phyloP scores from a whole-genome alignment of 1,284 basidiomycete genomes.

The Mycosarcoma mackinlayi region DNA sequence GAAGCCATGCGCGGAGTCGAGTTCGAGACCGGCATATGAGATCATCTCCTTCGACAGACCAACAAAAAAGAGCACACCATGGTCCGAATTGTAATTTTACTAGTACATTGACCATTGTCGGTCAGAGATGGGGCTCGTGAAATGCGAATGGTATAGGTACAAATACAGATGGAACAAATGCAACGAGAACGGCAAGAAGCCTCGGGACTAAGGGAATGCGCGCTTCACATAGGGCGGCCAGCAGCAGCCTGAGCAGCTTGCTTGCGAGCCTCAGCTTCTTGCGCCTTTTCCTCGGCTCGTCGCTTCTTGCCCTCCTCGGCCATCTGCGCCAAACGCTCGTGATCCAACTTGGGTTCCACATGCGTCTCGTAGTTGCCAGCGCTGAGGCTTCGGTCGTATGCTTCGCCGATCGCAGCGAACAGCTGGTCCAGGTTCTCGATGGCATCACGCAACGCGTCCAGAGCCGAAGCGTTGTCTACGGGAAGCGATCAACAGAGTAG shows the following conservation, averaged over 20 bases:
- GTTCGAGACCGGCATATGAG: slow-evolving; percentile 46
- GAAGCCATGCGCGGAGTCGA: slow-evolving; percentile 51
- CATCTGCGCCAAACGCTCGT: slow-evolving; percentile 38
- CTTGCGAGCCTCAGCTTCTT: slow-evolving; percentile 35
- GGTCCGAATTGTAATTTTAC: slow-evolving; percentile 4
- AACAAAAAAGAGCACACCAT: not conserved
- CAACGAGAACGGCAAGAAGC: slow-evolving; percentile 2
- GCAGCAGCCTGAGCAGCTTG: slow-evolving; percentile 39
- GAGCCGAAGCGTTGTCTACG: slow-evolving; percentile 47
- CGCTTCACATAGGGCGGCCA: slow-evolving; percentile 39
- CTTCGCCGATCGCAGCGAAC: slow-evolving; percentile 57
- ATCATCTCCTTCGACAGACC: no score
- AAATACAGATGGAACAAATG: slow-evolving; percentile 33
- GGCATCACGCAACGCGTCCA: slow-evolving; percentile 61
- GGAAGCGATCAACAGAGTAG: slow-evolving; percentile 2
- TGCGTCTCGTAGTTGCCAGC: slow-evolving; percentile 55
- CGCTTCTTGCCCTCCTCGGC: slow-evolving; percentile 45
- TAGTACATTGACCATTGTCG: slow-evolving; percentile 28
- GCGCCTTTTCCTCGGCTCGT: slow-evolving; percentile 39
- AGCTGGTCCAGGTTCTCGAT: slow-evolving; percentile 60
- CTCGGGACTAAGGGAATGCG: not conserved
- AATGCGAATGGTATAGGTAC: slow-evolving; percentile 36
- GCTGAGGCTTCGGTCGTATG: slow-evolving; percentile 54
- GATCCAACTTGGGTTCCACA: slow-evolving; percentile 50
- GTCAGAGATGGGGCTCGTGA: slow-evolving; percentile 6